Evolutionary conservation across 2,329 filamentous ascomycete species (phyloP).

Genomic region (Cercospora sesami): DNA sequence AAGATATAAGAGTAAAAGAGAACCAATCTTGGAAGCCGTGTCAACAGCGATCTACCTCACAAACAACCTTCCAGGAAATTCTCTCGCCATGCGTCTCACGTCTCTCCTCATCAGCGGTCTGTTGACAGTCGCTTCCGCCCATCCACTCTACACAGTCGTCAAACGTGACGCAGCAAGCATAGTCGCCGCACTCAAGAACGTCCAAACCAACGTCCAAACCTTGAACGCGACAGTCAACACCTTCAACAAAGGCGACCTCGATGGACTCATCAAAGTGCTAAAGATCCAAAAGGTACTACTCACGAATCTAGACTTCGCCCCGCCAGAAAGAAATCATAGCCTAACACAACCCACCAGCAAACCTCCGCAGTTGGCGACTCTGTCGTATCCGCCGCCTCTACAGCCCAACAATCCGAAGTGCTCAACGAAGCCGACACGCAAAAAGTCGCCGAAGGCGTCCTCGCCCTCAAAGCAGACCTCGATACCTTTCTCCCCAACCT

Average conservation of each 20-base stretch:
- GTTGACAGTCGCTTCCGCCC: constrained; percentile 17
- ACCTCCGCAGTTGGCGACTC: constrained; percentile 17
- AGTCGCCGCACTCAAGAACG: constrained; percentile 17
- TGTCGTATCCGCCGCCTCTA: constrained; percentile 14
- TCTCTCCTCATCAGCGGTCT: constrained; percentile 15
- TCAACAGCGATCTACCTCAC: not conserved
- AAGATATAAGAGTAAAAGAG: no score
- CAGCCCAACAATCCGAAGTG: constrained; percentile 14
- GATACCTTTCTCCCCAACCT: constrained; percentile 21
- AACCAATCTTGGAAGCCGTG: not conserved
- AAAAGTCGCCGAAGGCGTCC: constrained; percentile 22
- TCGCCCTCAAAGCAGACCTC: constrained; percentile 19
- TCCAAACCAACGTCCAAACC: constrained; percentile 20
- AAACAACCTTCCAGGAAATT: not conserved
- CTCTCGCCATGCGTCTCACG: constrained; percentile 5
- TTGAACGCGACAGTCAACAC: constrained; percentile 22
- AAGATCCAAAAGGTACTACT: constrained; percentile 16
- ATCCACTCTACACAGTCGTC: constrained; percentile 14
- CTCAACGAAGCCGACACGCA: constrained; percentile 15
- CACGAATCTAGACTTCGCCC: no score
- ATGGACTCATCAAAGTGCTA: constrained; percentile 19
- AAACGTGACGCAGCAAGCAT: constrained; percentile 24
- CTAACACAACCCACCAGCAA: constrained; percentile 5
- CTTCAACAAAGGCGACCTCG: constrained; percentile 23
- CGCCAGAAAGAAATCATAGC: no score